Evolutionary conservation across 2,329 filamentous ascomycete genomes (phyloP).

Genomic region (Ramularia collo-cygni): DNA sequence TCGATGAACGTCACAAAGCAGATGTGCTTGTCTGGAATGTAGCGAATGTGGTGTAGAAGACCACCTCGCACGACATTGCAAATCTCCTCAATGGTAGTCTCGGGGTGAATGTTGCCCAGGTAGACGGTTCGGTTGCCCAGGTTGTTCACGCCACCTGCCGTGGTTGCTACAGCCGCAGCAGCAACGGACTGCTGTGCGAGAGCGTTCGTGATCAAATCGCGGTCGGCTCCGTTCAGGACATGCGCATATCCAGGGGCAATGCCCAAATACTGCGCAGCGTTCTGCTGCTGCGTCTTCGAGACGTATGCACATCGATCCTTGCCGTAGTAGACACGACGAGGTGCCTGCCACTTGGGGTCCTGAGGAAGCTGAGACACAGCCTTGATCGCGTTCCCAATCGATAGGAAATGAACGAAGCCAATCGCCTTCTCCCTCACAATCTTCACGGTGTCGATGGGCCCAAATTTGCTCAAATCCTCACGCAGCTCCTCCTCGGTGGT

Average conservation of each 20-base stretch:
- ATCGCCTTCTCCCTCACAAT: constrained; percentile 97
- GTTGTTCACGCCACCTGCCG: constrained; percentile 94
- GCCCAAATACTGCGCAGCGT: constrained; percentile 93
- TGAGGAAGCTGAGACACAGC: constrained; percentile 93
- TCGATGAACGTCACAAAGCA: constrained; percentile 99
- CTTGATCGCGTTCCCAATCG: constrained; percentile 97
- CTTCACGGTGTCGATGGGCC: constrained; percentile 94
- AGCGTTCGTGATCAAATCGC: constrained; percentile 92
- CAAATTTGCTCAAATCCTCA: constrained; percentile 93
- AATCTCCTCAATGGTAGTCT: constrained; percentile 98
- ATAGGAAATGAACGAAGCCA: constrained; percentile 94
- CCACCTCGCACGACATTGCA: constrained; percentile 97
- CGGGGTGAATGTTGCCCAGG: constrained; percentile 95
- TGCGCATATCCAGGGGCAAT: constrained; percentile 96
- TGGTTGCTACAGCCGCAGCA: constrained; percentile 91
- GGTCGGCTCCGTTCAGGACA: constrained; percentile 90
- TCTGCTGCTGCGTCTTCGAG: constrained; percentile 98
- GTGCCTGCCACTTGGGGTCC: constrained; percentile 93
- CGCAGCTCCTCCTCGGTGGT: constrained; percentile 85
- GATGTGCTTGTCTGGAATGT: constrained; percentile 99
- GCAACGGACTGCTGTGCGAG: constrained; percentile 96
- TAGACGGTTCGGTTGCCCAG: constrained; percentile 97
- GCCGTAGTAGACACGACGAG: constrained; percentile 93
- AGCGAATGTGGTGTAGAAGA: constrained; percentile 93
- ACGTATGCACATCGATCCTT: constrained; percentile 98